Conservation (phyloP, 257 asterid species). For the Cinchona pubescens region DNA sequence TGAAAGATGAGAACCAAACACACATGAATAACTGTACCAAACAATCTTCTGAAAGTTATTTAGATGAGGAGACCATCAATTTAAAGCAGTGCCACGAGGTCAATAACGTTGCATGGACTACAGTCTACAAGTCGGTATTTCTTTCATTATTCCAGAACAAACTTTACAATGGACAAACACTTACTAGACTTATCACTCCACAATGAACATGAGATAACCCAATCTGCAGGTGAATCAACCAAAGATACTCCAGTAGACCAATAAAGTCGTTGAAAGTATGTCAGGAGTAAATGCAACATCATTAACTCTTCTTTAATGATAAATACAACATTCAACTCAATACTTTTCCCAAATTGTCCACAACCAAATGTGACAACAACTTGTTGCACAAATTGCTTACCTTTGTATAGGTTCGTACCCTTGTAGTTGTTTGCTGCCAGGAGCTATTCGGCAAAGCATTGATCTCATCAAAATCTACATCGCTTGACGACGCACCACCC, state of each 20-base stretch:
- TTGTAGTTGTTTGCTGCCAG: conserved; percentile 68
- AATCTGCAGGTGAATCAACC: neutral
- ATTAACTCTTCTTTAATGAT: neutral
- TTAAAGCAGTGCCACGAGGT: neutral
- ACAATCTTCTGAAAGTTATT: neutral
- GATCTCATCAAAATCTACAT: conserved; percentile 65
- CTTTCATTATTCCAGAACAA: neutral
- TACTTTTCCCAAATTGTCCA: neutral
- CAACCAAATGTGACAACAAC: neutral
- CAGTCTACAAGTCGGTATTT: neutral
- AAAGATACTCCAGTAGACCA: neutral
- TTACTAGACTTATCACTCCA: neutral
- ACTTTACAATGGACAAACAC: neutral
- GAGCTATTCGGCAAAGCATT: conserved; percentile 58
- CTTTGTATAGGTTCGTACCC: conserved; percentile 84
- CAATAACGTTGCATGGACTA: neutral
- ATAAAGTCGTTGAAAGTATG: neutral
- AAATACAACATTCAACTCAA: neutral
- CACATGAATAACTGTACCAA: neutral
- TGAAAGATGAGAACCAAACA: neutral
- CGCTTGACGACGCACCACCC: conserved; percentile 87
- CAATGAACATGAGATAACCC: neutral
- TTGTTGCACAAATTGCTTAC: conserved; percentile 26
- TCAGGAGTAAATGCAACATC: neutral
- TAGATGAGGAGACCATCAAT: no score